Base-by-base conservation (phyloP, 805 yeast species). In the Ogataea haglerorum region DNA sequence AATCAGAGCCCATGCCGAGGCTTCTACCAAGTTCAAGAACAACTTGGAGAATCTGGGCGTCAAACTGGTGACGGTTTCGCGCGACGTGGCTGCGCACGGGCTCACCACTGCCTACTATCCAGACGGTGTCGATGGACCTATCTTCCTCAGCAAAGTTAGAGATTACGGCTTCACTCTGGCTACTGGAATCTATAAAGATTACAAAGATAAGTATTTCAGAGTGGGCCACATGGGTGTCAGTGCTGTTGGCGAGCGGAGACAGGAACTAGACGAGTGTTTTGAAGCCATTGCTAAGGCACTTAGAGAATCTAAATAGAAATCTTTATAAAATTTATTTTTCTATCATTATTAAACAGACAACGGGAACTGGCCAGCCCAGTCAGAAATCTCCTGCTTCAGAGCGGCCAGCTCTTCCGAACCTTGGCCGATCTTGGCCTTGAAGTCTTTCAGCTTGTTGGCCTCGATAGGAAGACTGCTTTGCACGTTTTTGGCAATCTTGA, bases 221-320 rank as follows among this genome's bases (percentile, higher is more conserved):
- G 80, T 90, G 45, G 98, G 98, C 25, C 98, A 90, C 68, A 91
- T 91, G 98, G 96, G 97, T 48, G 81, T 79, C 44, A 75, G 89
- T 34, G 85, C 82, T 10, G 66, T 76, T 43, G 78, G 80, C 51
- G 70, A 65, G 27, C 64, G 67, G 40, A 68, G 77, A 46, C 72
- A 72, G 24, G 85, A 82, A 58, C 61, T 82, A 21, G 76, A 73
- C 42, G 60, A 60, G 40, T 76, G 75, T 28, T 67, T 72, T 44
- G 58, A 63, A 22, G 75, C 73, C 19, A 66, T 79, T 41, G 68
- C 70, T 47, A 65, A 63, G 34, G 56, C 76, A 13, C 59, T 73
- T 46, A 15, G n/a, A 16, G 45, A 42, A 17, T 23, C 40, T 9
- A 30, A 30, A 17, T 30, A 34, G 30, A n/a, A 17, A 32, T 22